Evolutionary conservation across 2,329 filamentous ascomycete species (phyloP).

Genomic region (Pezicula neosporulosa): DNA sequence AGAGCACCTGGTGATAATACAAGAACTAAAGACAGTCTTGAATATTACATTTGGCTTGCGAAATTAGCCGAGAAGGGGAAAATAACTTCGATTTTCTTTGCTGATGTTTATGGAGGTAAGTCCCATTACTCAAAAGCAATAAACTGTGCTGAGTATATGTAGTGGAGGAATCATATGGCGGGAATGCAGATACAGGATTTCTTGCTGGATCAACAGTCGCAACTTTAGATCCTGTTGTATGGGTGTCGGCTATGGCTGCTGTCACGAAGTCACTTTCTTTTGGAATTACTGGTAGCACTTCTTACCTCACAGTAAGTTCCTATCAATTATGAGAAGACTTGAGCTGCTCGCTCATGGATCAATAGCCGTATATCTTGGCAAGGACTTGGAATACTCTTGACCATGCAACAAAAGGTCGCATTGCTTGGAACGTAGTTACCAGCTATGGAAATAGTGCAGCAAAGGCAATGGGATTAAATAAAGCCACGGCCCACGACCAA

Average conservation of each 20-base stretch:
- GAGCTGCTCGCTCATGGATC: too few relatives aligned
- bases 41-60: not conserved
- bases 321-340: too few relatives aligned
- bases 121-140: not conserved
- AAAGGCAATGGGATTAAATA: slow-evolving; percentile 48
- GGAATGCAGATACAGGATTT: too few relatives aligned
- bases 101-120: not conserved
- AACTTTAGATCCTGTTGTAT: slow-evolving; percentile 54
- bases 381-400: slow-evolving; percentile 60
- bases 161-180: slow-evolving; percentile 58
- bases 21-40: not conserved
- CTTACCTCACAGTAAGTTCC: slow-evolving; percentile 37
- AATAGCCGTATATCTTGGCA: slow-evolving; percentile 37
- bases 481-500: slow-evolving; percentile 61
- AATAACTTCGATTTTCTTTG: slow-evolving; percentile 1
- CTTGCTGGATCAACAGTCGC: too few relatives aligned
- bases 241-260: slow-evolving; percentile 64
- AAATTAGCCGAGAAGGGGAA: not conserved
- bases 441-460: slow-evolving; percentile 63
- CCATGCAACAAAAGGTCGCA: slow-evolving; percentile 58
- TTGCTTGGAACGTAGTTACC: slow-evolving; percentile 51
- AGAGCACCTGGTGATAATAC: not conserved
- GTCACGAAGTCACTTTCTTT: slow-evolving; percentile 61
- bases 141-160: too few relatives aligned
- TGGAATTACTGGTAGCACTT: slow-evolving; percentile 62